These are phyloP conservation scores for Penicillium tannophilum DNA, from an alignment of 495 filamentous ascomycete genomes.

Conservation along the genomic window DNA sequence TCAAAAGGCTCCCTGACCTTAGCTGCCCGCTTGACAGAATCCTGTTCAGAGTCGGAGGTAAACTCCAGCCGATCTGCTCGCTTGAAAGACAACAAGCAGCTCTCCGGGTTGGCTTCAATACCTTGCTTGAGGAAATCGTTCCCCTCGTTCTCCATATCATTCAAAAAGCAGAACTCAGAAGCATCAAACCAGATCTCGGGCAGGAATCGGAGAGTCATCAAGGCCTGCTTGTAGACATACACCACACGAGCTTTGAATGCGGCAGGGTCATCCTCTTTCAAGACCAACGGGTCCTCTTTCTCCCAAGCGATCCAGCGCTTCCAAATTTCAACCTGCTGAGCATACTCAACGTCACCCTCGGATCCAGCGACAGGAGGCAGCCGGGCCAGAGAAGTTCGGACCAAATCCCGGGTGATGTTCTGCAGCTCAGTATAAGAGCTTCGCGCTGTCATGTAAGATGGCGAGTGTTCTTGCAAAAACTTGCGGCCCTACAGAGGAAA, in stretches of 20 bases:
- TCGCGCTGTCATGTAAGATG: constrained; percentile 91
- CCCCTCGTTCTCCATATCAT: constrained; percentile 67
- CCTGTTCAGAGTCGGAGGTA: constrained; percentile 68
- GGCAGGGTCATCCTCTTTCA: constrained; percentile 74
- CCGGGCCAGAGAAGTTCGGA: constrained; percentile 73
- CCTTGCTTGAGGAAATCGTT: constrained; percentile 80
- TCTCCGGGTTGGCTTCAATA: constrained; percentile 89
- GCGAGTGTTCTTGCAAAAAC: constrained; percentile 86
- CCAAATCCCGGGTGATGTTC: constrained; percentile 77
- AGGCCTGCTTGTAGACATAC: constrained; percentile 89
- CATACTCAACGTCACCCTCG: constrained; percentile 83
- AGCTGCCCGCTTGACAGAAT: constrained; percentile 65
- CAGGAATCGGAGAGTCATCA: constrained; percentile 92
- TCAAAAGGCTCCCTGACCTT: constrained; percentile 82
- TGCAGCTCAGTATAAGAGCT: constrained; percentile 80
- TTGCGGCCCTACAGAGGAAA: constrained; percentile 70
- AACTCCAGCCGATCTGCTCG: constrained; percentile 82
- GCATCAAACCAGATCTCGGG: constrained; percentile 96
- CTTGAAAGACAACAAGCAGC: constrained; percentile 84
- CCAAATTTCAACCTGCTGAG: constrained; percentile 87
- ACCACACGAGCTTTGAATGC: constrained; percentile 76
- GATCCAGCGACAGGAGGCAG: constrained; percentile 84
- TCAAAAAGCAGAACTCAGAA: constrained; percentile 87
- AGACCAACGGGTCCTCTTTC: constrained; percentile 83
- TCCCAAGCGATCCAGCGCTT: constrained; percentile 94